phyloP scores from a whole-genome alignment of 176 grass and related monocot species.

The Lolium perenne region DNA sequence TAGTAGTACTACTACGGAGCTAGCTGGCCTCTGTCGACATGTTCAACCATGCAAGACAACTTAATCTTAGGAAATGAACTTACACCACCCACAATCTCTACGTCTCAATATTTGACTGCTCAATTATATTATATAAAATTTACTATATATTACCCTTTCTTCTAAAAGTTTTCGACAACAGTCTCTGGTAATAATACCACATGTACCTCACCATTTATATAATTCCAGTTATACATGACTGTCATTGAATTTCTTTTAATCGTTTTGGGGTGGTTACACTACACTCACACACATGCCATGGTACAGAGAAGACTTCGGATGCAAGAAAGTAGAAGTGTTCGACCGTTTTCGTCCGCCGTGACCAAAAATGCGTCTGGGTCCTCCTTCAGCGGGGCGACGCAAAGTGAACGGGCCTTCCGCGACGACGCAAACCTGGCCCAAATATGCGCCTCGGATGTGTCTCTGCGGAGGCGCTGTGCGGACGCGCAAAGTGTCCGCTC shows the following conservation, averaged over 20 bases:
- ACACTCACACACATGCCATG: background rate
- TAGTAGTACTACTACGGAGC: background rate
- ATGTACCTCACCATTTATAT: background rate
- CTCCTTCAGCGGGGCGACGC: too few species aligned
- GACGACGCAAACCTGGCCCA: too few species aligned
- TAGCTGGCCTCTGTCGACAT: background rate
- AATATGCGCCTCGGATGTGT: too few species aligned
- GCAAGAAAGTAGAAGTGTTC: constrained; percentile 26
- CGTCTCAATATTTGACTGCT: background rate
- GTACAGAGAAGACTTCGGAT: constrained; percentile 16
- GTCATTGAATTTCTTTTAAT: background rate
- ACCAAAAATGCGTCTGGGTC: too few species aligned
- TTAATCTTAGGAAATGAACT: background rate
- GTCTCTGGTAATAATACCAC: background rate
- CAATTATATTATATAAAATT: background rate
- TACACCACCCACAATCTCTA: background rate
- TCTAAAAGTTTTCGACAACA: background rate
- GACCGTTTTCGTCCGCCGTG: too few species aligned
- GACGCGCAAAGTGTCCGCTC: too few species aligned
- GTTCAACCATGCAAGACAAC: background rate
- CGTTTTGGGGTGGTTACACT: background rate
- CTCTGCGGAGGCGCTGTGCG: too few species aligned
- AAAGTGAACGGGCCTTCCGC: too few species aligned
- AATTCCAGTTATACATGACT: background rate
- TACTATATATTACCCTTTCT: background rate